phyloP scores from a whole-genome alignment of 495 filamentous ascomycete genomes.

The Aspergillus haitiensis region DNA sequence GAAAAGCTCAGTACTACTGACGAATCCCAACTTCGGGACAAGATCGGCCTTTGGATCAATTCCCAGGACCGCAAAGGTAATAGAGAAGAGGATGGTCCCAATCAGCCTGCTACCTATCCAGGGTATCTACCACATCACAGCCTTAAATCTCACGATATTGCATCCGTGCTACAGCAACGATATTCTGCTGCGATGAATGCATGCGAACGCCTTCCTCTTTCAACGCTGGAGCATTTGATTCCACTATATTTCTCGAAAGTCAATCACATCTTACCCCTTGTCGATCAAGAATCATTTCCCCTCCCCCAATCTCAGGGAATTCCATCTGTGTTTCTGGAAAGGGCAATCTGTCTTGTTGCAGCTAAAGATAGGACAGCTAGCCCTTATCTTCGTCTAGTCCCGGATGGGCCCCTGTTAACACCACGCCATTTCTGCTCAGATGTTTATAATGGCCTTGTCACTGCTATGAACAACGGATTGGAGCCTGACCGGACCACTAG shows the following conservation, averaged over 20 bases:
- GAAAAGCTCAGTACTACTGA: conserved; percentile 34
- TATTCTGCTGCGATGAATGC: conserved; percentile 33
- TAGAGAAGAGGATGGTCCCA: conserved; percentile 5
- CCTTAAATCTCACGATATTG: conserved; percentile 22
- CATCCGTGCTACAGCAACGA: conserved; percentile 32
- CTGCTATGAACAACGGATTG: conserved; percentile 41
- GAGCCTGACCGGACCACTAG: conserved; percentile 45
- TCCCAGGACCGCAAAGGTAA: conserved; percentile 18
- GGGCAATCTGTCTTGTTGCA: conserved; percentile 48
- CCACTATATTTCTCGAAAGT: conserved; percentile 37
- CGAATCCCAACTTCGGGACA: conserved; percentile 37
- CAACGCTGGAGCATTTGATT: conserved; percentile 30
- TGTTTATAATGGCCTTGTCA: conserved; percentile 40
- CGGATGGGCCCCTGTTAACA: conserved; percentile 27
- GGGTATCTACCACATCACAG: conserved; percentile 11
- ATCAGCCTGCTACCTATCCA: conserved; percentile 7
- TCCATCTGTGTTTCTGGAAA: conserved; percentile 40
- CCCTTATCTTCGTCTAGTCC: conserved; percentile 33
- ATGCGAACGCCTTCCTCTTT: conserved; percentile 30
- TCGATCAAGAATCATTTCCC: conserved; percentile 35
- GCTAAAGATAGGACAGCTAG: conserved; percentile 42
- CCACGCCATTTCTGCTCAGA: conserved; percentile 39
- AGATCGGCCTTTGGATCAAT: conserved; percentile 48
- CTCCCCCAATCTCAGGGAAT: conserved; percentile 23
- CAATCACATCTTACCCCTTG: conserved; percentile 39